phyloP scores from a whole-genome alignment of 495 filamentous ascomycete genomes.

The Neurospora sp. region DNA sequence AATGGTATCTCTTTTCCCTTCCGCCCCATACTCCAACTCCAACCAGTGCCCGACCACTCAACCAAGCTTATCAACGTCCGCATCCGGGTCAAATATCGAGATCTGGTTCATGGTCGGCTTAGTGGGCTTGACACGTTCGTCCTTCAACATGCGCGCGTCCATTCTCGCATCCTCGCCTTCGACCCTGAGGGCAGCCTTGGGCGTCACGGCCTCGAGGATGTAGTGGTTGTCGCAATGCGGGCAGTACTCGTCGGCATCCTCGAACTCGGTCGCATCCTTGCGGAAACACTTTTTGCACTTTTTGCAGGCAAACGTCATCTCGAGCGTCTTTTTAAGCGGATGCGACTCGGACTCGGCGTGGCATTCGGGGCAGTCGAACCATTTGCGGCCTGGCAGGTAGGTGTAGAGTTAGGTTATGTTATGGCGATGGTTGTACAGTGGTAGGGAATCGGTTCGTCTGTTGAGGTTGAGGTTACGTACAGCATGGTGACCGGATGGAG shows the following conservation, averaged over 20 bases:
- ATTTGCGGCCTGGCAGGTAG: constrained; percentile 61
- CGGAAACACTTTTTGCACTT: constrained; percentile 98
- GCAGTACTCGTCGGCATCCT: constrained; percentile 97
- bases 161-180: constrained; percentile 83
- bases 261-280: constrained; percentile 83
- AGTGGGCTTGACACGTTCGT: constrained; percentile 61
- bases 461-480: constrained; percentile 38
- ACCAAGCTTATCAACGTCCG: constrained; percentile 64
- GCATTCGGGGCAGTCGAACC: constrained; percentile 98
- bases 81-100: constrained; percentile 52
- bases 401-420: background rate
- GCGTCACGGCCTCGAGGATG: constrained; percentile 75
- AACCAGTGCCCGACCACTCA: constrained; percentile 27
- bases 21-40: background rate
- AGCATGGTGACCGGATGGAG: constrained; percentile 88
- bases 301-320: constrained; percentile 95
- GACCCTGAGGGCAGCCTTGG: constrained; percentile 67
- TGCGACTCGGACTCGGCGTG: constrained; percentile 76
- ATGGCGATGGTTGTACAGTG: background rate
- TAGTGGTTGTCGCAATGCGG: constrained; percentile 99
- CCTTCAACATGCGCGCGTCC: constrained; percentile 85
- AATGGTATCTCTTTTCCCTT: background rate
- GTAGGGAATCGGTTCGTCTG: background rate
- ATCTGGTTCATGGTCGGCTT: constrained; percentile 42
- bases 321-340: constrained; percentile 59